A percentile compares a stretch with the other conserved stretches of the same genome.
Evolutionary conservation across 371 early-diverging fungal genomes (phyloP).

Genomic region (Actinomortierella wolfii): DNA sequence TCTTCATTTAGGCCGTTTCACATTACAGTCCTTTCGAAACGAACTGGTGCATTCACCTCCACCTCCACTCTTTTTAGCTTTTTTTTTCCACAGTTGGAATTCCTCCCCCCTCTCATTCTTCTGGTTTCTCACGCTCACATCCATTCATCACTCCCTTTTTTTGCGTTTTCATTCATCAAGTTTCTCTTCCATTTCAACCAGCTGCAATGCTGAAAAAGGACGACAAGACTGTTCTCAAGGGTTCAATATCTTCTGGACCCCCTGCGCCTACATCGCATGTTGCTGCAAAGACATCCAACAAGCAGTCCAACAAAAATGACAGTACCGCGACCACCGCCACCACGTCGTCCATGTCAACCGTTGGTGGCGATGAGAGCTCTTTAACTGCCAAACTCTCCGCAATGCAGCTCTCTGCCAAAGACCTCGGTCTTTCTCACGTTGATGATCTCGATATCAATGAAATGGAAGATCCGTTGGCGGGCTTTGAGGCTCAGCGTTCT

Average conservation of each 20-base stretch:
- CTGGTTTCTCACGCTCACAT: no score
- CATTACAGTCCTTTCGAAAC: not conserved
- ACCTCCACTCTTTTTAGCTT: not conserved
- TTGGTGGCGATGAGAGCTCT: not conserved
- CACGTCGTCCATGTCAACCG: constrained; percentile 3
- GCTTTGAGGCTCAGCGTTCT: constrained; percentile 44
- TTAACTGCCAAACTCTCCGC: no score
- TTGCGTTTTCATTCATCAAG: no score
- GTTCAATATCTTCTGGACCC: constrained; percentile 21
- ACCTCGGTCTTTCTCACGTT: not conserved
- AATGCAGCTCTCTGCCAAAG: not conserved
- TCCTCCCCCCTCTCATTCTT: no score
- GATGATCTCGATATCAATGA: constrained; percentile 43
- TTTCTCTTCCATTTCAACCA: no score
- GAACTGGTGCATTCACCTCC: not conserved
- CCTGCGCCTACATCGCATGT: not conserved
- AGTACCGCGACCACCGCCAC: constrained; percentile 10
- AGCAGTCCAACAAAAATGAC: constrained; percentile 15
- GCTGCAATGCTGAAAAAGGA: constrained; percentile 35
- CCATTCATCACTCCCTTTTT: no score
- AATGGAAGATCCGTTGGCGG: constrained; percentile 45
- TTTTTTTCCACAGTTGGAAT: no score
- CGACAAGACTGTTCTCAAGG: constrained; percentile 27
- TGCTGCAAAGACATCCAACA: not conserved
- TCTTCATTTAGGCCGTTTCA: no score